Conservation (phyloP, 1,139 yeast genomes). For the Diutina scorzettiae region DNA sequence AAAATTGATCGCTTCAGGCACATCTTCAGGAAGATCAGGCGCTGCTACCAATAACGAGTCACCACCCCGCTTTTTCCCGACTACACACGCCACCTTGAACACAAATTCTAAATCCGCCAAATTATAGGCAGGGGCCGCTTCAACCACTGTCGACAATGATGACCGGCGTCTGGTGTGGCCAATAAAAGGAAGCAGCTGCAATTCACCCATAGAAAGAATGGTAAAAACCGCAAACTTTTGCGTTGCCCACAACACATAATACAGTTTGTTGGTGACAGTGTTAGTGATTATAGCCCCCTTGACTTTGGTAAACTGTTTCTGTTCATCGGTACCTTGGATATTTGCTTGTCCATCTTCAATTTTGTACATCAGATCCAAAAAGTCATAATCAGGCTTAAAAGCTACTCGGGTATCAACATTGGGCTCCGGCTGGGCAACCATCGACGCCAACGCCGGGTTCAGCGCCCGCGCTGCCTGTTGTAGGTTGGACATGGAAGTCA, state of each 20-base stretch:
- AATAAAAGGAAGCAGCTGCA: slow-evolving; percentile 16
- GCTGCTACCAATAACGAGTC: slow-evolving; percentile 11
- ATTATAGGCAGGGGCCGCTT: slow-evolving; percentile 26
- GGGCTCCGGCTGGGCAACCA: slow-evolving; percentile 17
- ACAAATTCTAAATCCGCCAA: slow-evolving; percentile 32
- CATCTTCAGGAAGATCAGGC: slow-evolving; percentile 21
- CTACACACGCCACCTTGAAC: slow-evolving; percentile 21
- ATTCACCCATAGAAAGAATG: slow-evolving; percentile 27
- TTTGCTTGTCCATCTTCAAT: slow-evolving; percentile 6
- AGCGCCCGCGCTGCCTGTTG: not conserved
- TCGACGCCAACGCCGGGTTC: slow-evolving; percentile 13
- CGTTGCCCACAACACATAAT: slow-evolving; percentile 25
- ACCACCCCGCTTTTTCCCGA: slow-evolving; percentile 14
- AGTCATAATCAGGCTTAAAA: slow-evolving; percentile 17
- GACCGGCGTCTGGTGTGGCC: slow-evolving; percentile 21
- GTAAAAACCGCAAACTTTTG: slow-evolving; percentile 13
- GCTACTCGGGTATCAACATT: slow-evolving; percentile 17
- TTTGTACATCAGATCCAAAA: not conserved
- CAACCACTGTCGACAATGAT: slow-evolving; percentile 28
- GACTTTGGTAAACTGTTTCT: slow-evolving; percentile 14
- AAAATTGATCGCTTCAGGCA: slow-evolving; percentile 26
- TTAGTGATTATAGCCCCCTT: slow-evolving; percentile 31
- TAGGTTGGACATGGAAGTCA: slow-evolving; percentile 26
- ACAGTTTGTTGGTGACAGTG: slow-evolving; percentile 26
- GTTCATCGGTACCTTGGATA: slow-evolving; percentile 5